Evolutionary conservation across 805 yeast genomes (phyloP), one percentile per base, ranked within the genome.

Genomic region (Kluyveromyces starmeri): DNA sequence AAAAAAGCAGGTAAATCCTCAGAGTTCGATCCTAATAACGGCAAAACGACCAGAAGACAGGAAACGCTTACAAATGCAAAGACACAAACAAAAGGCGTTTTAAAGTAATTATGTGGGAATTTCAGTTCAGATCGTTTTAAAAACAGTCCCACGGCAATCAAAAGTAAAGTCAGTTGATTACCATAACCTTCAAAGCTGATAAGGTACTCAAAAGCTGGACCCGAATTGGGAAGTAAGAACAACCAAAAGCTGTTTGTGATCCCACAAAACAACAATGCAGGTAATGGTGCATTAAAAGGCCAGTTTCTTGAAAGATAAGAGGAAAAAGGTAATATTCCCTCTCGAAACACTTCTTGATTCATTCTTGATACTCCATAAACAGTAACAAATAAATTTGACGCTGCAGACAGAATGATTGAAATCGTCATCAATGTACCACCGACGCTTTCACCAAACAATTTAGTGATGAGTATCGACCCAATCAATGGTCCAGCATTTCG

Each of bases 311-410:
- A 73, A 68, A 75, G 59, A 20, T 59, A 43, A 15, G 45, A 48
- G 3, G 78, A 66, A 37, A 61, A 71, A 7, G 84, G 84, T 10
- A 75, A 47, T 37, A 64, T 71, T 0, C 83, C 83, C 44, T 75
- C 82, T 37, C 79, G 60, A 43, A 77, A 75, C 4, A 71, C 70
- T 50, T 76, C 83, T 48, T 77, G 84, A 42, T 72, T 72, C 60
- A 72, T 70, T 48, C 84, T 61, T 0, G 81, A 72, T 8, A 73
- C 60, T 4, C 75, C 66, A 48, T 75, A 77, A 12, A 74, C 44
- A 1, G 73, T 78, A 8, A 76, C 82, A 51, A 75, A 67, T 3
- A 76, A 70, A 45, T 77, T 77, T 0, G 83, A 79, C 1, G 71
- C 73, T 4, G 82, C 66, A 25, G 77, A 71, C n/a, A 75, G 37